A percentile compares a stretch with the other conserved stretches of the same genome.
phyloP scores from a whole-genome alignment of 257 asterid genomes.

The Ocimum tenuiflorum region DNA sequence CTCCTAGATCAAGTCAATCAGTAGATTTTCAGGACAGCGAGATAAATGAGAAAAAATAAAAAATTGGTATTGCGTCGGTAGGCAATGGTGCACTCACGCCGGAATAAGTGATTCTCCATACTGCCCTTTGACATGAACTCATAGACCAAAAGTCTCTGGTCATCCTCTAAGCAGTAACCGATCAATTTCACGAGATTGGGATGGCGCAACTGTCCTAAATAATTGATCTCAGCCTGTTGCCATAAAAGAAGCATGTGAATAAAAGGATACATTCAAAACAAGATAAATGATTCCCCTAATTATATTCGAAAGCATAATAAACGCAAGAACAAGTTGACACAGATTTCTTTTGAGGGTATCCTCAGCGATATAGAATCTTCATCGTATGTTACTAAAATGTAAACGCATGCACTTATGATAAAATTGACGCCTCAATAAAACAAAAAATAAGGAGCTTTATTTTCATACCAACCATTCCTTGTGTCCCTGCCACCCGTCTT shows the following conservation, averaged over 20 bases:
- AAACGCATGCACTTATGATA: background rate
- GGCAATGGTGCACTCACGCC: slow-evolving; percentile 41
- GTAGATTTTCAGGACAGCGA: background rate
- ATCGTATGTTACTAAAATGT: no score
- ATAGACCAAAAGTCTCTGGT: slow-evolving; percentile 57
- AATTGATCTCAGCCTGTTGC: slow-evolving; percentile 60
- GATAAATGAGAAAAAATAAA: background rate
- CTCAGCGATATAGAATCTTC: no score
- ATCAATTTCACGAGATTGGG: slow-evolving; percentile 66
- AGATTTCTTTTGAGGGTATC: background rate
- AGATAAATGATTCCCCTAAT: background rate
- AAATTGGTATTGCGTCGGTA: background rate
- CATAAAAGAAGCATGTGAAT: slow-evolving; percentile 1
- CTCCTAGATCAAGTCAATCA: slow-evolving; percentile 35
- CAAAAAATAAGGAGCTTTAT: background rate
- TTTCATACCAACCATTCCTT: slow-evolving; percentile 79
- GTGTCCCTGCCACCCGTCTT: slow-evolving; percentile 81
- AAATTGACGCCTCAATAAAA: background rate
- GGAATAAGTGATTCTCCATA: slow-evolving; percentile 65
- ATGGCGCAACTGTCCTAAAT: slow-evolving; percentile 60
- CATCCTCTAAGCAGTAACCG: slow-evolving; percentile 66
- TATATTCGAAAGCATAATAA: background rate
- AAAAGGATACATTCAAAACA: background rate
- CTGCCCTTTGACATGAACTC: slow-evolving; percentile 77
- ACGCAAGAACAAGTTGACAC: background rate